A percentile compares a stretch with the other conserved stretches of the same genome.
phyloP scores from a whole-genome alignment of 1,139 yeast genomes.

The Candida labiduridarum region DNA sequence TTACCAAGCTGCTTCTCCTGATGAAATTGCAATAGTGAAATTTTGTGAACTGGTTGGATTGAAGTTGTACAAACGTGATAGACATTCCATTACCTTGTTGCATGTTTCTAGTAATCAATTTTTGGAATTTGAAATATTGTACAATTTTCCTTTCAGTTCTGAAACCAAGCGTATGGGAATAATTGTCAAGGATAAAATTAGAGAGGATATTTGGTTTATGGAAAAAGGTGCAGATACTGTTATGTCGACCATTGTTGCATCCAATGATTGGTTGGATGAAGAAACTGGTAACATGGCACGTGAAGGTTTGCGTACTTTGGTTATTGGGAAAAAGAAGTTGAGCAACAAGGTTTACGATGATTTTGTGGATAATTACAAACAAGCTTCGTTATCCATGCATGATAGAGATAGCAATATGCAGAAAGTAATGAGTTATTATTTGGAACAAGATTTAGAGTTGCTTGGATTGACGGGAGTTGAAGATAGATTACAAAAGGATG shows the following conservation, averaged over 20 bases:
- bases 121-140: slow-evolving; percentile 66
- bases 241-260: slow-evolving; percentile 81
- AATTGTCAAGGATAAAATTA: slow-evolving; percentile 62
- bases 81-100: slow-evolving; percentile 67
- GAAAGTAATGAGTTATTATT: slow-evolving; percentile 61
- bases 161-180: slow-evolving; percentile 98
- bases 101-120: slow-evolving; percentile 62
- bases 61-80: slow-evolving; percentile 76
- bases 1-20: slow-evolving; percentile 98
- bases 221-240: slow-evolving; percentile 98
- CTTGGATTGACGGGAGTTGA: slow-evolving; percentile 97
- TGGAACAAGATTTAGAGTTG: slow-evolving; percentile 84
- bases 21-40: slow-evolving; percentile 94
- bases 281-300: slow-evolving; percentile 98
- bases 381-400: slow-evolving; percentile 77
- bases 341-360: slow-evolving; percentile 55
- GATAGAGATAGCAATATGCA: slow-evolving; percentile 79
- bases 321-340: slow-evolving; percentile 80
- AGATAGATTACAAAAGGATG: slow-evolving; percentile 88
- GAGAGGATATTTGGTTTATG: slow-evolving; percentile 78
- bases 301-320: slow-evolving; percentile 94
- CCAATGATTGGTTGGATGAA: slow-evolving; percentile 96
- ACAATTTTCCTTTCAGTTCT: slow-evolving; percentile 91
- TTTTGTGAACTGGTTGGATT: slow-evolving; percentile 88
- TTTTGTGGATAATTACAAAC: slow-evolving; percentile 64